phyloP scores from a whole-genome alignment of 2,329 filamentous ascomycete genomes.

The Endoconidiophora laricicola region DNA sequence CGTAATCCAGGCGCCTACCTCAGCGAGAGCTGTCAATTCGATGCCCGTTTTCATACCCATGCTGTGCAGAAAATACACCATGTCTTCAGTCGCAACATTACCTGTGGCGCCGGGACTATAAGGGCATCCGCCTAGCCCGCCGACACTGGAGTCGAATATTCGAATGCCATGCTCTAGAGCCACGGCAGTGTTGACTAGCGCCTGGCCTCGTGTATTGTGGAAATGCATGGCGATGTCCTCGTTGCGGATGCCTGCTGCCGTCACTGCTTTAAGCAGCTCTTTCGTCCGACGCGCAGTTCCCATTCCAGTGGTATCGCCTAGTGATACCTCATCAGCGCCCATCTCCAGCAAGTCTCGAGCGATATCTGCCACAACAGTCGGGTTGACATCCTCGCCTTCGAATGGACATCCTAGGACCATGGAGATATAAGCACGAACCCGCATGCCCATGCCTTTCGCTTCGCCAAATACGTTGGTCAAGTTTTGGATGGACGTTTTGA shows the following conservation, averaged over 20 bases:
- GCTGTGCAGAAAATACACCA: slow-evolving; percentile 63
- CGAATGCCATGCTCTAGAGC: slow-evolving; percentile 61
- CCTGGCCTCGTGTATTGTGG: slow-evolving; percentile 77
- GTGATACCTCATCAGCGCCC: slow-evolving; percentile 78
- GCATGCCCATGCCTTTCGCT: slow-evolving; percentile 47
- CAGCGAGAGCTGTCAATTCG: slow-evolving; percentile 46
- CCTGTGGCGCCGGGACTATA: slow-evolving; percentile 75
- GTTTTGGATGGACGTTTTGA: slow-evolving; percentile 52
- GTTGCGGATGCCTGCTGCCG: slow-evolving; percentile 48
- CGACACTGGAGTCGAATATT: slow-evolving; percentile 66
- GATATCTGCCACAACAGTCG: slow-evolving; percentile 46
- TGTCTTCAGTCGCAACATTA: slow-evolving; percentile 71
- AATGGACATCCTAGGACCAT: slow-evolving; percentile 71
- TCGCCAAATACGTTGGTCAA: slow-evolving; percentile 55
- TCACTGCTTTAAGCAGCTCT: slow-evolving; percentile 46
- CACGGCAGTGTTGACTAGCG: slow-evolving; percentile 65
- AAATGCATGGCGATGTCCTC: slow-evolving; percentile 70
- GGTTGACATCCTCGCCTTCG: slow-evolving; percentile 47
- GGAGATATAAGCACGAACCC: slow-evolving; percentile 65
- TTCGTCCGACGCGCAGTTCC: slow-evolving; percentile 59
- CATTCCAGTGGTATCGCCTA: slow-evolving; percentile 84
- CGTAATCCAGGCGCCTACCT: slow-evolving; percentile 59
- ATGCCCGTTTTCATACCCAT: slow-evolving; percentile 61
- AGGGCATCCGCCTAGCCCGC: slow-evolving; percentile 68
- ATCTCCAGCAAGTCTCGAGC: slow-evolving; percentile 59